A percentile compares a stretch with the other conserved stretches of the same genome.
These are phyloP conservation scores for Acephala macrosclerotiorum DNA, from an alignment of 2,329 filamentous ascomycete genomes.

Conservation along the genomic window DNA sequence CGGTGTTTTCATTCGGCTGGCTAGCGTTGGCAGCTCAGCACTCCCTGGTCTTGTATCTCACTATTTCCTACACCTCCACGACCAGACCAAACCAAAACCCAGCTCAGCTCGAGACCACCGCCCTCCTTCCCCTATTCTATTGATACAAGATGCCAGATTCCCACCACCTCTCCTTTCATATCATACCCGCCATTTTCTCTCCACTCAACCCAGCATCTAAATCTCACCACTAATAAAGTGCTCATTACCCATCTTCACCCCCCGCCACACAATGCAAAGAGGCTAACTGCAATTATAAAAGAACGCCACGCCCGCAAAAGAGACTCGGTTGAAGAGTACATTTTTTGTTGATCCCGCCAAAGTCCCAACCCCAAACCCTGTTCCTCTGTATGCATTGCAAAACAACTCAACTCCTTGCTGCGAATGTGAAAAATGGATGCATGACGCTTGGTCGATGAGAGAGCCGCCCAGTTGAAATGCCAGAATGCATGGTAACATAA, in stretches of 20 bases:
- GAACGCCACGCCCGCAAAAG: slow-evolving; percentile 32
- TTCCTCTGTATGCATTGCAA: slow-evolving; percentile 34
- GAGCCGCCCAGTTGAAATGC: slow-evolving; percentile 8
- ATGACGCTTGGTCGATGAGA: slow-evolving; percentile 5
- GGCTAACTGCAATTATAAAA: slow-evolving; percentile 17
- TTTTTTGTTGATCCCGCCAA: slow-evolving; percentile 29
- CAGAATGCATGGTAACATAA: slow-evolving; percentile 12
- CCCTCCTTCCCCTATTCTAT: slow-evolving; percentile 7
- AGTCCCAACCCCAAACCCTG: slow-evolving; percentile 11
- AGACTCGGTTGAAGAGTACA: slow-evolving; percentile 45
- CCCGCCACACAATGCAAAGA: not conserved
- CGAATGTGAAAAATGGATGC: slow-evolving; percentile 18
- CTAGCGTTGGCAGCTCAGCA: not conserved
- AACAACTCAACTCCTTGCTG: slow-evolving; percentile 27
- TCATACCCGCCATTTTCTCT: not conserved
- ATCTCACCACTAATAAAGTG: slow-evolving; percentile 32
- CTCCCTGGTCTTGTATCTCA: not conserved
- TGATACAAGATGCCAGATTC: slow-evolving; percentile 7
- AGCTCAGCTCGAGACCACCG: not conserved
- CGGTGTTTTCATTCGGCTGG: not conserved
- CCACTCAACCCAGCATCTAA: not conserved
- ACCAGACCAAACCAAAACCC: too few species aligned
- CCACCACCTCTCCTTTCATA: not conserved
- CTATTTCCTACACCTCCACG: slow-evolving; percentile 7
- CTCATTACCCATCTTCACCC: slow-evolving; percentile 5